phyloP scores from a whole-genome alignment of 1,284 basidiomycete species.

The Lentinus polychrous region DNA sequence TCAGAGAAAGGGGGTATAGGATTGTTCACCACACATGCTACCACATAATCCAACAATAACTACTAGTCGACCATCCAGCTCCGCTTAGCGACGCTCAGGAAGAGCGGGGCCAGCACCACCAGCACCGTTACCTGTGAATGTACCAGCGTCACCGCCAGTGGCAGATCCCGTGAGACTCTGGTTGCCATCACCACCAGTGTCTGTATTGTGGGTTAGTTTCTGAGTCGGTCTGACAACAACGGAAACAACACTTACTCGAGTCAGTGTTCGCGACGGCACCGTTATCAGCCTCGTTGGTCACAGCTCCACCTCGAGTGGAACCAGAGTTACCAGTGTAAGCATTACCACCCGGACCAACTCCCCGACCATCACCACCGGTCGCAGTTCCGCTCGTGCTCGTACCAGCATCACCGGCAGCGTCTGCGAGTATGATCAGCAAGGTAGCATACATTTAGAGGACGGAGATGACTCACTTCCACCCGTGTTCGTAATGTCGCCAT shows the following conservation, averaged over 20 bases:
- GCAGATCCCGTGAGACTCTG: slow-evolving; percentile 11
- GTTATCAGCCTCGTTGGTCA: slow-evolving; percentile 17
- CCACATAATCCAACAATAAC: neutral
- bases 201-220: neutral
- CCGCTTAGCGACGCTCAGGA: neutral
- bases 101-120: neutral
- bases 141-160: slow-evolving; percentile 11
- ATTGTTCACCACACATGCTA: neutral
- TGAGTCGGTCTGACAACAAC: neutral
- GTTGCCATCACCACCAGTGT: slow-evolving; percentile 13
- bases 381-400: slow-evolving; percentile 19
- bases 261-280: slow-evolving; percentile 13
- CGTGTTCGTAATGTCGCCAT: slow-evolving; percentile 11
- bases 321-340: slow-evolving; percentile 23
- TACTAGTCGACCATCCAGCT: neutral
- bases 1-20: slow-evolving; percentile 5
- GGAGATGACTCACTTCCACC: slow-evolving; percentile 11
- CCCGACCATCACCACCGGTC: slow-evolving; percentile 20
- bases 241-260: slow-evolving; percentile 13
- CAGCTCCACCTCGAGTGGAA: slow-evolving; percentile 17
- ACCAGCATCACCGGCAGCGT: slow-evolving; percentile 16
- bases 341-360: slow-evolving; percentile 25
- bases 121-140: neutral
- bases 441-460: neutral
- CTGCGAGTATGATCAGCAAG: neutral